A percentile compares a stretch with the other conserved stretches of the same genome.
Evolutionary conservation across 2,329 filamentous ascomycete genomes (phyloP).

Genomic region (Colletotrichum tamarilloi): DNA sequence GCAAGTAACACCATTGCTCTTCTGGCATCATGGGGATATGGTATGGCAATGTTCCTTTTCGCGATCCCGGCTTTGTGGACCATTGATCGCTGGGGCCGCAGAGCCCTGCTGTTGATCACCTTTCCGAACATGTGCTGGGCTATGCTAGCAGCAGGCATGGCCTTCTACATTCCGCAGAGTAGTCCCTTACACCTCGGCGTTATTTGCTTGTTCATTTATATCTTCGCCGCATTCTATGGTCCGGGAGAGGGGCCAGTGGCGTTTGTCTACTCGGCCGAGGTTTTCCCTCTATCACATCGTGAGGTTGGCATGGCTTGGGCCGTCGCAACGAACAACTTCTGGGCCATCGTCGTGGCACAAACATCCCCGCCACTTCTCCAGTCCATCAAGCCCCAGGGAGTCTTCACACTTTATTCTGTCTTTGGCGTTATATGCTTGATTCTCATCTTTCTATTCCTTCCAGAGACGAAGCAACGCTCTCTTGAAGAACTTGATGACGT

Average conservation of each 20-base stretch:
- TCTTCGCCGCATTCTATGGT: constrained; percentile 76
- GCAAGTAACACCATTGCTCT: constrained; percentile 47
- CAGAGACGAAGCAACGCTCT: constrained; percentile 62
- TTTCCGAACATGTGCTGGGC: constrained; percentile 76
- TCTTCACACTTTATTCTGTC: constrained; percentile 57
- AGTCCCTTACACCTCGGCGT: constrained; percentile 59
- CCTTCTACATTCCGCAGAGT: constrained; percentile 46
- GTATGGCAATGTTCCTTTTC: constrained; percentile 68
- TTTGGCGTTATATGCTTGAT: constrained; percentile 58
- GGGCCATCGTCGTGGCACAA: constrained; percentile 60
- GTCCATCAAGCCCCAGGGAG: constrained; percentile 46
- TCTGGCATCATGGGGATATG: constrained; percentile 67
- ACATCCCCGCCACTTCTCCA: constrained; percentile 62
- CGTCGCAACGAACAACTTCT: constrained; percentile 70
- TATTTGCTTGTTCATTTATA: constrained; percentile 69
- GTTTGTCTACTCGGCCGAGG: constrained; percentile 71
- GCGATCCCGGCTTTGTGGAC: constrained; percentile 74
- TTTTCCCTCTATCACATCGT: constrained; percentile 72
- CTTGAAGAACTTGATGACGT: constrained; percentile 58
- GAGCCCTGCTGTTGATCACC: constrained; percentile 70
- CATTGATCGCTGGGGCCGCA: constrained; percentile 74
- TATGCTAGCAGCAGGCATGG: constrained; percentile 56
- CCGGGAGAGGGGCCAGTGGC: constrained; percentile 70
- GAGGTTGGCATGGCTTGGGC: constrained; percentile 74
- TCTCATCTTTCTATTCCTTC: constrained; percentile 61